Percentiles rank a stretch among this genome's conserved stretches.
phyloP scores from a whole-genome alignment of 441 rosid genomes.

The Populus trichocarpa region DNA sequence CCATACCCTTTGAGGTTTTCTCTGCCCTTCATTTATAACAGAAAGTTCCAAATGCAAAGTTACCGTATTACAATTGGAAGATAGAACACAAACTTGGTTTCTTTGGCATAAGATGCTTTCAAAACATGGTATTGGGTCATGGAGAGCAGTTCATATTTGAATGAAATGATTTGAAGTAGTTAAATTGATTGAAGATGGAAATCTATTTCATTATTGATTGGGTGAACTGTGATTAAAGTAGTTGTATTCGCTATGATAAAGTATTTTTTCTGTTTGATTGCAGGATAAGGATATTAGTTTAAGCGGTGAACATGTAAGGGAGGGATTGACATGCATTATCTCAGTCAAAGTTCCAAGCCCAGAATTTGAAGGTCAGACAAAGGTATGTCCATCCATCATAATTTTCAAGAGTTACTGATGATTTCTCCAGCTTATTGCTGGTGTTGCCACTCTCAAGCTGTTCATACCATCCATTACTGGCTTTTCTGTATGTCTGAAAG shows the following conservation, averaged over 20 bases:
- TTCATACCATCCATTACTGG: slow-evolving; percentile 16
- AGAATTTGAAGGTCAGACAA: slow-evolving; percentile 99
- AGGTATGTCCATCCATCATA: slow-evolving; percentile 50
- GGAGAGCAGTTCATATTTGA: background rate
- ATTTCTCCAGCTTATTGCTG: background rate
- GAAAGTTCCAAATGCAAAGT: background rate
- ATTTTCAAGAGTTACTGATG: background rate
- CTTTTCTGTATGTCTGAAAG: slow-evolving; percentile 35
- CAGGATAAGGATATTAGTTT: slow-evolving; percentile 92
- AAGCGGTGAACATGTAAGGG: slow-evolving; percentile 98
- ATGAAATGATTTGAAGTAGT: background rate
- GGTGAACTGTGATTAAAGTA: background rate
- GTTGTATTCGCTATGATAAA: slow-evolving; percentile 12
- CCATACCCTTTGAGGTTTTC: background rate
- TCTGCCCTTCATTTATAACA: background rate
- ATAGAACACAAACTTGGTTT: background rate
- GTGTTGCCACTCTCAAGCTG: background rate
- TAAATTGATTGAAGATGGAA: background rate
- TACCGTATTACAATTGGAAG: background rate
- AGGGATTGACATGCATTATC: slow-evolving; percentile 90
- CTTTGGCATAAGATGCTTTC: background rate
- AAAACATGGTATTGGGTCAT: background rate
- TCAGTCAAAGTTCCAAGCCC: slow-evolving; percentile 97
- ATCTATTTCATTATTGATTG: background rate
- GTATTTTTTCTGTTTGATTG: slow-evolving; percentile 14